Evolutionary conservation across 208 protist species (phyloP).

Genomic region (Leishmania amazonensis): DNA sequence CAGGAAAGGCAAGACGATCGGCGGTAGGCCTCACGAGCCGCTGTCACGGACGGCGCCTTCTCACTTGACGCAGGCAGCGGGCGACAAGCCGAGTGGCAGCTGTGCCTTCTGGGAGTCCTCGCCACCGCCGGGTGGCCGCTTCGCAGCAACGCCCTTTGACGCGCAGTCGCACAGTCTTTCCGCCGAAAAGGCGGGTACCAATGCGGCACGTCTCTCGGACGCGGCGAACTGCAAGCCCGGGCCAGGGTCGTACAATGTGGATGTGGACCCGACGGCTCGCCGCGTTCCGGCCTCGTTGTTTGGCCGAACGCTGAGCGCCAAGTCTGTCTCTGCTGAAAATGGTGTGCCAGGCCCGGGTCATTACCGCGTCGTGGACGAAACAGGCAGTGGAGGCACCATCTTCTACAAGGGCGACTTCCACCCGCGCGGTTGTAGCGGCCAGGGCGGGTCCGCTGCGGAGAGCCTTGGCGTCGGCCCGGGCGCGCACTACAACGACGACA

Average conservation of each 20-base stretch:
- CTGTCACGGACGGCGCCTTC: constrained; percentile 1
- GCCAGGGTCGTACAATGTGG: constrained; percentile 26
- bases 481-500: constrained; percentile 59
- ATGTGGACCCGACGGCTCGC: constrained; percentile 10
- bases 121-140: constrained; percentile 30
- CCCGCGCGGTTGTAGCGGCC: constrained; percentile 27
- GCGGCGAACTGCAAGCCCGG: constrained; percentile 12
- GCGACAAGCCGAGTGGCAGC: constrained; percentile 23
- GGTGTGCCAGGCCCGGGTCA: constrained; percentile 65
- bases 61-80: constrained; percentile 18
- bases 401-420: constrained; percentile 86
- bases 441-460: constrained; percentile 16
- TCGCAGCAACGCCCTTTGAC: constrained; percentile 42
- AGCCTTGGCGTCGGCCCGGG: constrained; percentile 38
- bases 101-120: constrained; percentile 28
- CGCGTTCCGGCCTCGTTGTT: constrained; percentile 29
- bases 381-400: constrained; percentile 28
- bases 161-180: constrained; percentile 21
- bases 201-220: constrained; percentile 18
- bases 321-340: constrained; percentile 31
- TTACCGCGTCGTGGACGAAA: constrained; percentile 38
- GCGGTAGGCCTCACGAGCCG: constrained; percentile 30
- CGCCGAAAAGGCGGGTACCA: constrained; percentile 12
- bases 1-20: constrained; percentile 70
- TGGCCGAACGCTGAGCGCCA: constrained; percentile 30